A percentile compares a stretch with the other conserved stretches of the same genome.
phyloP scores from a whole-genome alignment of 257 asterid species.

The Orobanche coerulescens region DNA sequence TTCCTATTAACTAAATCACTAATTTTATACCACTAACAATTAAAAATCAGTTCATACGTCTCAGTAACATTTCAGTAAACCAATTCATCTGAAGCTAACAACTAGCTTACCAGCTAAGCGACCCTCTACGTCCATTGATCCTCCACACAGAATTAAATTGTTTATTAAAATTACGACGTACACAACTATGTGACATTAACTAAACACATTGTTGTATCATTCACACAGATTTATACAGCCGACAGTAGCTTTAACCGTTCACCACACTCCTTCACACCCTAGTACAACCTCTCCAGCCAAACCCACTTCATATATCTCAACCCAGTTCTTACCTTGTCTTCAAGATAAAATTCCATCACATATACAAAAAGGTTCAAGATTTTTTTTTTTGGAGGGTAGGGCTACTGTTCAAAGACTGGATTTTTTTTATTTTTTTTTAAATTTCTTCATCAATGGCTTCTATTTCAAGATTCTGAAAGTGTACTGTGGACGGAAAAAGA shows the following conservation, averaged over 20 bases:
- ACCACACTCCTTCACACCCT: too few relatives aligned
- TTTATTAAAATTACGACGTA: not conserved
- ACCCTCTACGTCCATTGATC: too few relatives aligned
- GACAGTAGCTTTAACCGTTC: too few relatives aligned
- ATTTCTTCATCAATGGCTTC: conserved; percentile 21
- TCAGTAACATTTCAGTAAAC: too few relatives aligned
- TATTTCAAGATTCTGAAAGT: conserved; percentile 28
- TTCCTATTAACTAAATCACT: too few relatives aligned
- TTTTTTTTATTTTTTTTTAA: not conserved
- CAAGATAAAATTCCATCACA: not conserved
- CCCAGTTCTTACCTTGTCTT: not conserved
- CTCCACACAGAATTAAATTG: not conserved
- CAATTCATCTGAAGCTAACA: too few relatives aligned
- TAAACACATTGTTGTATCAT: conserved; percentile 13
- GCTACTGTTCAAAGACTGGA: too few relatives aligned
- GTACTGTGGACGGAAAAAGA: conserved; percentile 20
- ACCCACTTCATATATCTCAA: conserved; percentile 18
- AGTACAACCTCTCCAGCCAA: conserved; percentile 13
- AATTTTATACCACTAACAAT: too few relatives aligned
- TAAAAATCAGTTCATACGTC: too few relatives aligned
- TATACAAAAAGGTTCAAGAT: conserved; percentile 11
- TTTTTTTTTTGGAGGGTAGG: too few relatives aligned
- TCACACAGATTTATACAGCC: conserved; percentile 21
- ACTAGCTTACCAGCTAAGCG: too few relatives aligned
- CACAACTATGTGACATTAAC: conserved; percentile 1